A percentile compares a stretch with the other conserved stretches of the same genome.
Evolutionary conservation across 495 filamentous ascomycete genomes (phyloP).

Genomic region (Cladorrhinum samala): DNA sequence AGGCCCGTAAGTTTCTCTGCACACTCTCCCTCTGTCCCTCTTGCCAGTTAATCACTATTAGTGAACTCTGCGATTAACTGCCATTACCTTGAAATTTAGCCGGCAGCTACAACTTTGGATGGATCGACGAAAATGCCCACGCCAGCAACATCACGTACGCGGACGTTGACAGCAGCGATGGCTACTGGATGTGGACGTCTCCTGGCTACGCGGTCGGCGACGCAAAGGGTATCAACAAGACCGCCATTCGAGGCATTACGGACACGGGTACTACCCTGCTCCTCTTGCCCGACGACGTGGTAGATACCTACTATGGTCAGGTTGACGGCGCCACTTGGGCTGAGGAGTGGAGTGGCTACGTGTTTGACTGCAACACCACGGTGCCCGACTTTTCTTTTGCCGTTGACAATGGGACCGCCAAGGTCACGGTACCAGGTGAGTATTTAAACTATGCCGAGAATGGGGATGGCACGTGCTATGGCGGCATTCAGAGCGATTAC

Average conservation of each 20-base stretch:
- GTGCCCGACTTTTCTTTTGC: conserved; percentile 59
- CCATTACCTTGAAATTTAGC: conserved; percentile 35
- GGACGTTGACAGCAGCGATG: conserved; percentile 50
- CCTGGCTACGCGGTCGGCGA: conserved; percentile 56
- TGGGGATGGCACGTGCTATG: conserved; percentile 46
- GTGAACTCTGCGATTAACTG: no score
- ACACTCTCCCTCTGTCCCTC: no score
- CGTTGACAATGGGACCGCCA: conserved; percentile 40
- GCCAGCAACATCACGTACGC: conserved; percentile 57
- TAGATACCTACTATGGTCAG: conserved; percentile 57
- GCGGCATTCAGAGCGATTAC: conserved; percentile 56
- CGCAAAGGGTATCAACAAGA: conserved; percentile 25
- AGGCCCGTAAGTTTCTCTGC: conserved; percentile 30
- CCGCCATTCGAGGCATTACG: conserved; percentile 46
- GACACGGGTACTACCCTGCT: conserved; percentile 73
- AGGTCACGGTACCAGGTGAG: conserved; percentile 47
- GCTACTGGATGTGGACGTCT: conserved; percentile 67
- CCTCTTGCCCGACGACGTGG: conserved; percentile 51
- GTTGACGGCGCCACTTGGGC: conserved; percentile 48
- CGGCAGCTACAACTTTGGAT: conserved; percentile 72
- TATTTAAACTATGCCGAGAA: conserved; percentile 48
- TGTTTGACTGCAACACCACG: conserved; percentile 56
- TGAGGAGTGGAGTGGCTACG: conserved; percentile 53
- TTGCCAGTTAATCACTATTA: not conserved
- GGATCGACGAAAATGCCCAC: conserved; percentile 58